Evolutionary conservation across 495 filamentous ascomycete genomes (phyloP), one percentile per base, ranked within the genome.

Genomic region (Saxophila tyrrhenica): DNA sequence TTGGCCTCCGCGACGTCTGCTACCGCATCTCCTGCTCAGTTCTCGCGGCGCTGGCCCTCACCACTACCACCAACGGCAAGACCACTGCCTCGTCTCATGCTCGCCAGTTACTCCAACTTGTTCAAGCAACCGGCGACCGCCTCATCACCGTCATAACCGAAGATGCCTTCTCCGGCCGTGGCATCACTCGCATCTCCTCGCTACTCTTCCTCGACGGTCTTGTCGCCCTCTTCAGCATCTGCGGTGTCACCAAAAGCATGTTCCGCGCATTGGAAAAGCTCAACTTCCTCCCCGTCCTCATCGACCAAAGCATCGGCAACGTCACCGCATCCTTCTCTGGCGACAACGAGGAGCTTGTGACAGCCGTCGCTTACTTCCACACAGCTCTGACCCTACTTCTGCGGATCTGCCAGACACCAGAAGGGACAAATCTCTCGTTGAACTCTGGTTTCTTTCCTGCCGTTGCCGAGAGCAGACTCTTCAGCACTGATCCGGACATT

Each of bases 401-500:
- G 13, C 83, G 86, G 45, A 75, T 97, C 22, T 84, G 83, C 53
- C 85, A 89, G 66, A 91, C 83, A 1, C 80, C 86, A 57, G 68
- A 67, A 8, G 94, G 92, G 19, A 89, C 91, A 16, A 83, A 78
- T 29, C 80, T 84, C 50, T 80, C 97, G 35, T 73, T 95, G 15
- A 88, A 89, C 54, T 82, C 86, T 19, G 90, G 91, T 50, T 77
- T 99, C n/a, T 94, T 99, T 73, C 77, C 82, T 50, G 76, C 86
- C 0, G 75, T 95, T 22, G 83, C 83, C 20, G 78, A 84, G 22
- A 92, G 89, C 2, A 75, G 79, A 10, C 73, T 95, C 13, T 97
- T 97, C 65, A 77, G 81, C n/a, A 82, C 83, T 21, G 92, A 99
- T 68, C 91, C 94, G 3, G 92, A 99, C 67, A 79, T 97, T 54